Percentiles rank a stretch among this genome's conserved stretches.
phyloP scores from a whole-genome alignment of 1,284 basidiomycete genomes.

The Trichosporon coremiiforme region DNA sequence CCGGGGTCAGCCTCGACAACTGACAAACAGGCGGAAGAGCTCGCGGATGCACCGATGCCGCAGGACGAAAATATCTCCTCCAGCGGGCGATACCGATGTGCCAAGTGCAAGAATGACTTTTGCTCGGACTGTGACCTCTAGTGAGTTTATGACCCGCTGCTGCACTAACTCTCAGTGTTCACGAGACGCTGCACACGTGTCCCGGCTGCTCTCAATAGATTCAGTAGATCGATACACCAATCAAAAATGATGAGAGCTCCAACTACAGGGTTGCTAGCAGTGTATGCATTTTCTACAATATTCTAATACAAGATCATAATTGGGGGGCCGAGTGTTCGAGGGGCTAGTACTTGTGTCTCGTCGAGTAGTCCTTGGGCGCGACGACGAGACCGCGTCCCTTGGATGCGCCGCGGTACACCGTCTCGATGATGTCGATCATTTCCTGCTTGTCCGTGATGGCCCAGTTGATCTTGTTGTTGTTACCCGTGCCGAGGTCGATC shows the following conservation, averaged over 20 bases:
- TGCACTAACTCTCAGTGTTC: constrained; percentile 54
- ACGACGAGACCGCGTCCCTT: constrained; percentile 98
- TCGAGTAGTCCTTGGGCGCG: constrained; percentile 66
- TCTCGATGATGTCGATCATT: constrained; percentile 97
- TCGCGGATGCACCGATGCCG: constrained; percentile 50
- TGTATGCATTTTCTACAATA: constrained; percentile 9
- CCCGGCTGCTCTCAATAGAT: constrained; percentile 58
- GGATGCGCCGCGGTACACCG: constrained; percentile 94
- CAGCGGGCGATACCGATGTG: constrained; percentile 69
- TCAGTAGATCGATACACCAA: neutral
- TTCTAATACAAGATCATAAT: neutral
- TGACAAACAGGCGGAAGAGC: neutral
- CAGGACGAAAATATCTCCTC: constrained; percentile 70
- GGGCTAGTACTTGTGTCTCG: constrained; percentile 55
- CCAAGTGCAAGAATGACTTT: constrained; percentile 59
- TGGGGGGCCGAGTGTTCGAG: no score
- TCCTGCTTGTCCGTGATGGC: constrained; percentile 97
- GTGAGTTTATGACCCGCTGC: constrained; percentile 22
- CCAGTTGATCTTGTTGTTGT: constrained; percentile 99
- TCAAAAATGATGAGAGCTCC: no score
- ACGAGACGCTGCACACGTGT: constrained; percentile 73
- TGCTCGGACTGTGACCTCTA: constrained; percentile 76
- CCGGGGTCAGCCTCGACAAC: neutral
- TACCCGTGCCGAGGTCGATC: constrained; percentile 98
- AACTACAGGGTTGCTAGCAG: neutral